Percentiles rank a stretch among this genome's conserved stretches.
phyloP scores from a whole-genome alignment of 1,139 yeast genomes.

The Taphrina populina region DNA sequence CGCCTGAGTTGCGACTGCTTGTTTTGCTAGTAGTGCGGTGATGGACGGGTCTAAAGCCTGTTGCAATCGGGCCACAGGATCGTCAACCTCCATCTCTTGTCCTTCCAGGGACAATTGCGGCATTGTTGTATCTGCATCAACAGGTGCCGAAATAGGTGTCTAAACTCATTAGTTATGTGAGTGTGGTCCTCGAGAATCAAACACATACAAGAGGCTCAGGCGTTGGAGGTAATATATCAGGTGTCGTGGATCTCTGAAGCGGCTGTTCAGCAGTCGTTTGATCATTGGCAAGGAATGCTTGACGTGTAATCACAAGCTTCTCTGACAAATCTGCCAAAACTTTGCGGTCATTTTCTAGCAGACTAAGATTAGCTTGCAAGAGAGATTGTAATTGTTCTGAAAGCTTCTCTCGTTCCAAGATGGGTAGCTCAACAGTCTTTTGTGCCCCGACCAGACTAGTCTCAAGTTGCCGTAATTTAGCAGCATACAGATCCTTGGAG shows the following conservation, averaged over 20 bases:
- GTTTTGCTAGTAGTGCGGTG: conserved; percentile 13
- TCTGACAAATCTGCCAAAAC: background rate
- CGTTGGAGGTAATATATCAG: conserved; percentile 30
- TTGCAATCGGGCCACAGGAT: conserved; percentile 13
- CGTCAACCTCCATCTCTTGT: background rate
- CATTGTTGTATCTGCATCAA: background rate
- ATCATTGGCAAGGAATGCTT: background rate
- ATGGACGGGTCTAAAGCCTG: conserved; percentile 13
- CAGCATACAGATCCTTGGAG: conserved; percentile 4
- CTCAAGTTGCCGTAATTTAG: conserved; percentile 5
- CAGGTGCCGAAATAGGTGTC: conserved; percentile 6
- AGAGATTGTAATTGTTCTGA: conserved; percentile 1
- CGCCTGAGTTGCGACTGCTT: background rate
- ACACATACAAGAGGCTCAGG: conserved; percentile 22
- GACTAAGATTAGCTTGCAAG: background rate
- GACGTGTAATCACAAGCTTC: conserved; percentile 2
- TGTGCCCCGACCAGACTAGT: background rate
- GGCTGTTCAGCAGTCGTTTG: background rate
- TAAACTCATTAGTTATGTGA: background rate
- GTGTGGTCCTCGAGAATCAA: too few relatives aligned
- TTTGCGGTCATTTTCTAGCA: background rate
- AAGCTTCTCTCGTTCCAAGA: conserved; percentile 4
- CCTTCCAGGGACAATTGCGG: conserved; percentile 5
- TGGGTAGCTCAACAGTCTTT: background rate
- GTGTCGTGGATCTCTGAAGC: conserved; percentile 12